phyloP scores from a whole-genome alignment of 2,329 filamentous ascomycete genomes.

The Decorospora gaudefroyi region DNA sequence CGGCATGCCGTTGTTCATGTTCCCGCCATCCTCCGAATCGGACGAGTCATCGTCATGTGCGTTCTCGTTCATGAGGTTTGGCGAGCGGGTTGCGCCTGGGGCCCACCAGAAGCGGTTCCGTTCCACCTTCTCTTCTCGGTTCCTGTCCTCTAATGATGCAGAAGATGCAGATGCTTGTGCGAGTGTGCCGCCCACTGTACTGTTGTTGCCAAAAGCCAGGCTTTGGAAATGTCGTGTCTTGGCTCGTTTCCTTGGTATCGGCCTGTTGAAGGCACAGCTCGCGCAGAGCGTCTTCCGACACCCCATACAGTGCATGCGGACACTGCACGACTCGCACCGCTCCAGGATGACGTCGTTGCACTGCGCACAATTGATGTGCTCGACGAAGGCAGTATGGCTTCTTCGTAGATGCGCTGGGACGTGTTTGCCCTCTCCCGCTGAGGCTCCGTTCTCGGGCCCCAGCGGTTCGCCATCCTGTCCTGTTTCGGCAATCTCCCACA shows the following conservation, averaged over 20 bases:
- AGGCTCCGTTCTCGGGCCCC: constrained; percentile 54
- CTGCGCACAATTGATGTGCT: constrained; percentile 59
- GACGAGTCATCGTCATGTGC: constrained; percentile 46
- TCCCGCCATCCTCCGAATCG: constrained; percentile 45
- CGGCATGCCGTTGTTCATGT: constrained; percentile 44
- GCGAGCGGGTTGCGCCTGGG: constrained; percentile 59
- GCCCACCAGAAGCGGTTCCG: constrained; percentile 62
- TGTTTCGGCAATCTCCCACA: constrained; percentile 62
- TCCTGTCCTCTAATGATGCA: constrained; percentile 29
- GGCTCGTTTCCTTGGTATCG: constrained; percentile 51
- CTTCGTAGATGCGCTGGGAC: constrained; percentile 58
- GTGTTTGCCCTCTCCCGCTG: constrained; percentile 58
- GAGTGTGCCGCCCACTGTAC: constrained; percentile 32
- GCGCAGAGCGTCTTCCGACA: constrained; percentile 64
- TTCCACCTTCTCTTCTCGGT: constrained; percentile 26
- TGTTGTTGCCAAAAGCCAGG: constrained; percentile 42
- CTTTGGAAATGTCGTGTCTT: constrained; percentile 48
- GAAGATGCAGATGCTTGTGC: constrained; percentile 40
- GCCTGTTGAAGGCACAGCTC: constrained; percentile 62
- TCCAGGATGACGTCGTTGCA: constrained; percentile 60
- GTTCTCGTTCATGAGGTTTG: constrained; percentile 63
- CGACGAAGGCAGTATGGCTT: constrained; percentile 59
- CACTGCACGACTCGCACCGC: constrained; percentile 64
- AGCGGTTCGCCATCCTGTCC: constrained; percentile 61
- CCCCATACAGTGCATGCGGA: constrained; percentile 65